Evolutionary conservation across 2,329 filamentous ascomycete genomes (phyloP), one percentile per base, ranked within the genome.

Genomic region (Stachybotrys chartarum): DNA sequence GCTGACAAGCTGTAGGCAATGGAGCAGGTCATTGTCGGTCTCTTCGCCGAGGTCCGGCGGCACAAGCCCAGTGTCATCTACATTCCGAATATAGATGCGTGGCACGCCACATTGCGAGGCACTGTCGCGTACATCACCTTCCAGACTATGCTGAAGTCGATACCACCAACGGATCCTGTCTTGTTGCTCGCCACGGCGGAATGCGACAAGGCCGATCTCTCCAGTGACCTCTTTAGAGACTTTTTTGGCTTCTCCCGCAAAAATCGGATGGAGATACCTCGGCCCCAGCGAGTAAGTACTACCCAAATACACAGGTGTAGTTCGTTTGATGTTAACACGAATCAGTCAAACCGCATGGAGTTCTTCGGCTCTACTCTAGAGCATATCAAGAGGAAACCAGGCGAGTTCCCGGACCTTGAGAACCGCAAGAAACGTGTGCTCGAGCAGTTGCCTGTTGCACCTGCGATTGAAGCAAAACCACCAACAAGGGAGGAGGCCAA

Each of bases 11-110:
- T 39, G 46, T 57, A 84, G 75, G 85, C 90, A 1, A 82, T 88
- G 16, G 94, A 97, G 74, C 89, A 94, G 61, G 90, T 92, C 10
- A 85, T 99, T 59, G 91, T 96, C 12, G 87, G 92, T 61, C 79
- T 96, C 7, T 97, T 99, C 66, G 86, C 90, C 1, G 94, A 97
- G 73, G 90, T 96, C 44, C 90, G 93, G 70, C 86, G 92, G 44
- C 91, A 97, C 68, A 97, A 96, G 70, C 94, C 94, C 1, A 95
- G 91, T 68, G 90, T 97, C 44, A 94, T 99, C 53, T 97, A 92
- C 71, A 88, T 99, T 48, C 93, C 94, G 2, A 87, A 91, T 61
- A 83, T 97, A 51, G 89, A 96, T 61, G 82, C 87, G 7, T 99
- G 94, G 94, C 93, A 91, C 67, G 74, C 82, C 17, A 80, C 78